These are phyloP conservation scores for Toxicodendron radicans DNA, from an alignment of 345 rosid genomes.

Conservation along the genomic window DNA sequence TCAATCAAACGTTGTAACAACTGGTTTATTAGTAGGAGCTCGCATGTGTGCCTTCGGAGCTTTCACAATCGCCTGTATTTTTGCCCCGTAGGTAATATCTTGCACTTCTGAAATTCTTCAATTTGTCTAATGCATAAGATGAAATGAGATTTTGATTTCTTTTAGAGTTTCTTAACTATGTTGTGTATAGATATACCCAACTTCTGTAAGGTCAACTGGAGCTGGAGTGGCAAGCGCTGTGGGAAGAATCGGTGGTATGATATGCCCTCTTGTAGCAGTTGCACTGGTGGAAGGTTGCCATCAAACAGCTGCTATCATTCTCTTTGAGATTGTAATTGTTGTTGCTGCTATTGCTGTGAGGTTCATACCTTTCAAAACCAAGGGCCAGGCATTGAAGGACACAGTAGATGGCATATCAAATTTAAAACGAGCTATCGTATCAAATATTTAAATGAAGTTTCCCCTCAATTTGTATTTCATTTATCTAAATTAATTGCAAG, in stretches of 20 bases:
- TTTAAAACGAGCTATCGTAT: not conserved
- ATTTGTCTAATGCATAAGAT: too few species aligned
- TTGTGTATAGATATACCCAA: constrained; percentile 45
- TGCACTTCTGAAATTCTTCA: not conserved
- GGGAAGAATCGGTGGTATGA: constrained; percentile 65
- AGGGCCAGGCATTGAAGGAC: constrained; percentile 44
- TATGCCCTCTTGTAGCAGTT: constrained; percentile 59
- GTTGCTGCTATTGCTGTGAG: constrained; percentile 36
- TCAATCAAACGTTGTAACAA: constrained; percentile 43
- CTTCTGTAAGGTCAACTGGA: constrained; percentile 49
- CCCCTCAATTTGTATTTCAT: too few species aligned
- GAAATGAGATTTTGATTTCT: too few species aligned
- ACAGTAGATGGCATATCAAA: not conserved
- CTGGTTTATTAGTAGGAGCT: constrained; percentile 46
- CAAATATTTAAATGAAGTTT: not conserved
- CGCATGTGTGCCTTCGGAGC: constrained; percentile 52
- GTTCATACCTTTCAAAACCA: constrained; percentile 56
- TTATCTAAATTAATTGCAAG: too few species aligned
- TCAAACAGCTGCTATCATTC: constrained; percentile 40
- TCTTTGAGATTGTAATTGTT: constrained; percentile 37
- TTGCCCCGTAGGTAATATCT: constrained; percentile 54
- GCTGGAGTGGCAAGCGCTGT: constrained; percentile 55
- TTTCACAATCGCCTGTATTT: constrained; percentile 46
- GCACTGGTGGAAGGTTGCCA: too few species aligned
- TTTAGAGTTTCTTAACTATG: too few species aligned